Base-by-base conservation (phyloP, 495 filamentous ascomycete genomes). In the Hypoxylon fuscum region DNA sequence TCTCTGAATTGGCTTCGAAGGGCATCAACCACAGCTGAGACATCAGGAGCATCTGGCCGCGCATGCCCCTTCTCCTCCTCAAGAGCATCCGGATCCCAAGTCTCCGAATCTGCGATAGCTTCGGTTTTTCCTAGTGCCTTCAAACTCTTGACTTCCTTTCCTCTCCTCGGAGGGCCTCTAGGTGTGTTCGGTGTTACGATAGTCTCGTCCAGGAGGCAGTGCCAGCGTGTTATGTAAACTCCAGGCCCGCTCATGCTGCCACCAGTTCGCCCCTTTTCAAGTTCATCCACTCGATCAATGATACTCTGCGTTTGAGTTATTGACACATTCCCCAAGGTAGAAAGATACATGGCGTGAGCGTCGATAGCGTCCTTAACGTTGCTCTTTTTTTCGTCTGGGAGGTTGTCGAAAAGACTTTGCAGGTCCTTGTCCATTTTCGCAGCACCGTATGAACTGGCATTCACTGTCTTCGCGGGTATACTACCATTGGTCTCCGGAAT, bases 171-270 rank as follows among this genome's bases (percentile, higher is more conserved):
- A 10, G 66, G 64, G 0, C 82, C 84, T 12, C 65, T 64, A 0
- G 72, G 68, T 9, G 63, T 66, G 1, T 70, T 77, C 5, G 87
- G 87, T 7, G 83, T 87, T 15, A 90, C 80, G 12, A 77, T 50
- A 0, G 87, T 87, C 5, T 73, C 68, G 64, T 90, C 83, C 20
- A 90, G 75, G 6, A 89, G 73, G 14, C 78, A 63, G 68, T 89
- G 83, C 88, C 88, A 90, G 34, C 82, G 77, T 0, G 79, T 74
- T 35, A 89, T 77, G 63, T 84, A 90, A 44, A 85, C 82, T 0
- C 87, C 88, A 8, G 88, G 87, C 0, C 86, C 86, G 8, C 75
- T 71, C 41, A 72, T 74, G 55, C 58, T 48, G 11, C 53, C 56
- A 20, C 42, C 56, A 11, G 20, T n/a, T n/a, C 12, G 18, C 10